Evolutionary conservation across 108 stramenopile species (phyloP).

Genomic region (Parietichytrium sp.): DNA sequence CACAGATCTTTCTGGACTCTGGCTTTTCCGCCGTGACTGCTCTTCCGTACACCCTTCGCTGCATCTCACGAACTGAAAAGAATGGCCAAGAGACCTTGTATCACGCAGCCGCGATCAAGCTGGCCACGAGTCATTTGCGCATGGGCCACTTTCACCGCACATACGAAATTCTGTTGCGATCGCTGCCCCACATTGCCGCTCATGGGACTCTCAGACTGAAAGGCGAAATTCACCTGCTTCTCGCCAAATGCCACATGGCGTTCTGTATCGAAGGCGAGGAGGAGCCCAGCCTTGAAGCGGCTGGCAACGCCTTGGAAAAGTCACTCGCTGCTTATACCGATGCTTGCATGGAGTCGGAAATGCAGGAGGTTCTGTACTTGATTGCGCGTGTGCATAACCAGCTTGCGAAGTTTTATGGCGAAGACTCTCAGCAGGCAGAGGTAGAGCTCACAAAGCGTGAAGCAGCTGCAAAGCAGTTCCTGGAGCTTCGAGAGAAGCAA

Average conservation of each 20-base stretch:
- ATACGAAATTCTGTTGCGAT: neutral
- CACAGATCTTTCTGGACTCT: neutral
- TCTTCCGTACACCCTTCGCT: conserved; percentile 24
- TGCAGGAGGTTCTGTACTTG: conserved; percentile 15
- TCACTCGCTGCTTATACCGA: neutral
- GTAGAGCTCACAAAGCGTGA: neutral
- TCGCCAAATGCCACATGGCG: conserved; percentile 33
- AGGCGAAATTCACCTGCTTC: conserved; percentile 2
- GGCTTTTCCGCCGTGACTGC: conserved; percentile 17
- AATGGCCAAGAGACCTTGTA: neutral
- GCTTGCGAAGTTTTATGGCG: neutral
- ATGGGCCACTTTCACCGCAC: conserved; percentile 12
- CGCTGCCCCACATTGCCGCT: conserved; percentile 9
- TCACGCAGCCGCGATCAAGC: conserved; percentile 31
- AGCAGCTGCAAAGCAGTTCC: neutral
- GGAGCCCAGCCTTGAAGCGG: neutral
- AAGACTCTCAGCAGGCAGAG: neutral
- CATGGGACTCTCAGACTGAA: neutral
- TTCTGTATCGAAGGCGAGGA: neutral
- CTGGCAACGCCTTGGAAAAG: neutral
- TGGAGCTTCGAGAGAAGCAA: neutral
- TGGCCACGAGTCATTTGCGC: conserved; percentile 1
- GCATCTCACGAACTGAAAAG: neutral
- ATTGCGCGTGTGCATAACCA: neutral
- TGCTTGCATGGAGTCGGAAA: neutral